These are phyloP conservation scores for Buxus sempervirens DNA, from an alignment of 164 flowering plant species.

Conservation along the genomic window DNA sequence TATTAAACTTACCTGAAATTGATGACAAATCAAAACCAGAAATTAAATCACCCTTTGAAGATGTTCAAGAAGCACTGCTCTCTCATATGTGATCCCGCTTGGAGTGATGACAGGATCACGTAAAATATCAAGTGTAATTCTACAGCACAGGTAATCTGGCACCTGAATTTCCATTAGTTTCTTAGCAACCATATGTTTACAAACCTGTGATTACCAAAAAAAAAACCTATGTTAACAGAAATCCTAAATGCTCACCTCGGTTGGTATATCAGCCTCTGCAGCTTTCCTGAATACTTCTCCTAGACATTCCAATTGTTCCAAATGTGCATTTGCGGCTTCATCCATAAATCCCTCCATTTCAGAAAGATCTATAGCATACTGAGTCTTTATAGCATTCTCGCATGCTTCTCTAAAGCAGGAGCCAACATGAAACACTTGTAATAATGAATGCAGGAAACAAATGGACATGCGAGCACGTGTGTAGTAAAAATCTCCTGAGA, in stretches of 20 bases:
- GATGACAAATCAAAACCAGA: background rate
- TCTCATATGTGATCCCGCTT: constrained; percentile 87
- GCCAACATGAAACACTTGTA: background rate
- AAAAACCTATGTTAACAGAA: no score
- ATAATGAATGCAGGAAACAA: background rate
- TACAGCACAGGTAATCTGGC: constrained; percentile 89
- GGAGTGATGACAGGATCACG: constrained; percentile 96
- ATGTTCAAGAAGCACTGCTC: constrained; percentile 78
- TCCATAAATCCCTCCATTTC: constrained; percentile 40
- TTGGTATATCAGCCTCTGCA: constrained; percentile 64
- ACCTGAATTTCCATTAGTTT: constrained; percentile 42
- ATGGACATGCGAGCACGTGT: background rate
- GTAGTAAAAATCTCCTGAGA: background rate
- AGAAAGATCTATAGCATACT: constrained; percentile 40
- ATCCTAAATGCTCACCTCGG: constrained; percentile 47
- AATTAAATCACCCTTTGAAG: constrained; percentile 57
- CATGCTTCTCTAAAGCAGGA: constrained; percentile 58
- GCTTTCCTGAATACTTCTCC: constrained; percentile 56
- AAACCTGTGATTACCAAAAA: background rate
- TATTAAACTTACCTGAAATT: background rate
- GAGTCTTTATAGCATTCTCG: constrained; percentile 59
- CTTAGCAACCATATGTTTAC: background rate
- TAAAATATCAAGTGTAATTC: constrained; percentile 77
- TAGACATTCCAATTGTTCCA: constrained; percentile 43
- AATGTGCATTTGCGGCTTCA: constrained; percentile 26